These are phyloP conservation scores for Wickerhamiella azymoides DNA, from an alignment of 805 yeast species.

Conservation along the genomic window DNA sequence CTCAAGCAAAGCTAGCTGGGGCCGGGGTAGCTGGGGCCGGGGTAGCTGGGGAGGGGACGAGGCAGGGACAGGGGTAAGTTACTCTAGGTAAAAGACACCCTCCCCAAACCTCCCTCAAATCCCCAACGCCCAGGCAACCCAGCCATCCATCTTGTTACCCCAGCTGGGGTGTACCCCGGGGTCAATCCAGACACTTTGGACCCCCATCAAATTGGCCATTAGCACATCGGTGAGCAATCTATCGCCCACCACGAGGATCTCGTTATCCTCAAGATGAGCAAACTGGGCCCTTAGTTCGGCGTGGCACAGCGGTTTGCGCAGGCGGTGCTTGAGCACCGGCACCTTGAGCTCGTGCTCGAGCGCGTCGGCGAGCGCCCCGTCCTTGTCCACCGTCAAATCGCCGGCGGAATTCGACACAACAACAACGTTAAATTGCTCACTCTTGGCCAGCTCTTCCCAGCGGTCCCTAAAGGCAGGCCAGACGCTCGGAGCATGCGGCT, in stretches of 20 bases:
- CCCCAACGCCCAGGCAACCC: background rate
- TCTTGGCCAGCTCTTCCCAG: constrained; percentile 37
- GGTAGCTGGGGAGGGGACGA: too few relatives aligned
- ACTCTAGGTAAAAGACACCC: too few relatives aligned
- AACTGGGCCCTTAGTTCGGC: constrained; percentile 54
- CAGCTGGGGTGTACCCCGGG: constrained; percentile 47
- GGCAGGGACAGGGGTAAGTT: too few relatives aligned
- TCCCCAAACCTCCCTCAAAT: too few relatives aligned
- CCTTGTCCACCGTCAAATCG: constrained; percentile 50
- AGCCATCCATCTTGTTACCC: constrained; percentile 17
- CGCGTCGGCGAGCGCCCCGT: constrained; percentile 42
- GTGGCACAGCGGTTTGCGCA: constrained; percentile 30
- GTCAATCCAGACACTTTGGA: constrained; percentile 69
- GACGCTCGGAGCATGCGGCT: constrained; percentile 62
- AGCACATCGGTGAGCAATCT: constrained; percentile 79
- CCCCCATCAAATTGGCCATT: constrained; percentile 90
- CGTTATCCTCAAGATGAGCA: constrained; percentile 36
- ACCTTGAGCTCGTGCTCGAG: constrained; percentile 43
- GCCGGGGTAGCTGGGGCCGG: too few relatives aligned
- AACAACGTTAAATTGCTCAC: constrained; percentile 40
- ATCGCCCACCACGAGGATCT: constrained; percentile 83
- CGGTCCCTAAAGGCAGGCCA: constrained; percentile 53
- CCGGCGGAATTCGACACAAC: constrained; percentile 94
- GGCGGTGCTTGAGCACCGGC: constrained; percentile 24
- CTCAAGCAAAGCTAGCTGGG: too few relatives aligned